phyloP scores from a whole-genome alignment of 805 yeast species.

The Nakazawaea anatomiae region DNA sequence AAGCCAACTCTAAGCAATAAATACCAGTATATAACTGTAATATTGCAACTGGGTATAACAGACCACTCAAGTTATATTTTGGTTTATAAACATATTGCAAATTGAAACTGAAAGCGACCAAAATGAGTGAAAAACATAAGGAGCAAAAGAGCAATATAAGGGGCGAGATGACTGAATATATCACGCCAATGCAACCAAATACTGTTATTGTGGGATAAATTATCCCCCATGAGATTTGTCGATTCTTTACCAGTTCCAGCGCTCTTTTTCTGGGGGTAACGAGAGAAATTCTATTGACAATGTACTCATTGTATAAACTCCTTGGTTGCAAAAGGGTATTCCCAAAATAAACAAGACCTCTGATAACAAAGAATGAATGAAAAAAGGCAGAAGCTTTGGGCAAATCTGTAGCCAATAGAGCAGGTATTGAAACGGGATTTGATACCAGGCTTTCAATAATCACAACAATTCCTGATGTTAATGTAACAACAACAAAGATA shows the following conservation, averaged over 20 bases:
- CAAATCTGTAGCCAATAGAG: conserved; percentile 66
- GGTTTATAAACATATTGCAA: conserved; percentile 51
- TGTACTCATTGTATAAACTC: conserved; percentile 36
- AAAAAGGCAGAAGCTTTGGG: conserved; percentile 87
- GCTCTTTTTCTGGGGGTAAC: conserved; percentile 58
- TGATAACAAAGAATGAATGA: conserved; percentile 66
- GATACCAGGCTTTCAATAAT: conserved; percentile 55
- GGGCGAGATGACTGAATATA: conserved; percentile 78
- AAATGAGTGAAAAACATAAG: conserved; percentile 50
- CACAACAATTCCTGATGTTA: conserved; percentile 71
- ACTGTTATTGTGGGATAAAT: conserved; percentile 73
- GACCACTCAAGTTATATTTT: conserved; percentile 62
- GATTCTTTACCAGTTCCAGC: conserved; percentile 34
- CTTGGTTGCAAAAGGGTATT: conserved; percentile 58
- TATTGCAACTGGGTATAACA: conserved; percentile 66
- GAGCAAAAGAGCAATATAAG: conserved; percentile 57
- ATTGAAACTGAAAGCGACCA: conserved; percentile 67
- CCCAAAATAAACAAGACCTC: conserved; percentile 75
- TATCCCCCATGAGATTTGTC: conserved; percentile 69
- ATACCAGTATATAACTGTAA: conserved; percentile 76
- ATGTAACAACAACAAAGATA: conserved; percentile 75
- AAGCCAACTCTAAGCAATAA: conserved; percentile 72
- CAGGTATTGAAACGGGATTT: conserved; percentile 69
- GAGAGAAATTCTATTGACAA: conserved; percentile 33
- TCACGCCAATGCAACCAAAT: conserved; percentile 70